These are phyloP conservation scores for Eimeria praecox DNA, from an alignment of 169 alveolate genomes.

Conservation along the genomic window DNA sequence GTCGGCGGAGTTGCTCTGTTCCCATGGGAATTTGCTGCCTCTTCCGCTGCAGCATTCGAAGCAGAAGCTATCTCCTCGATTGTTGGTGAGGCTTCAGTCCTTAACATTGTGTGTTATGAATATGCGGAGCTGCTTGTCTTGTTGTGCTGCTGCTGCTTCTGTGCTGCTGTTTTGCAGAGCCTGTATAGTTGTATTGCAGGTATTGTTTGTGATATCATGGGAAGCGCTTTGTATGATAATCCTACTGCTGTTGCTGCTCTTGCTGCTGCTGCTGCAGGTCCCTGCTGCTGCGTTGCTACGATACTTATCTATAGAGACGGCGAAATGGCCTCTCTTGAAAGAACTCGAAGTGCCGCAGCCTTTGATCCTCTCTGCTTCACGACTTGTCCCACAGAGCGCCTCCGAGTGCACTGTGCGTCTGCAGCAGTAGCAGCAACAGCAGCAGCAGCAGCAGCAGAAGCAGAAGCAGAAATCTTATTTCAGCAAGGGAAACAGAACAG, in stretches of 20 bases:
- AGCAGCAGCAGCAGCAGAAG: conserved; percentile 12
- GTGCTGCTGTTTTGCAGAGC: not conserved
- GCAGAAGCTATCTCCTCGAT: conserved; percentile 46
- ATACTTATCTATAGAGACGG: conserved; percentile 54
- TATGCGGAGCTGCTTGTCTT: too few species aligned
- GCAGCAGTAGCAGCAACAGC: conserved; percentile 11
- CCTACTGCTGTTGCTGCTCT: not conserved
- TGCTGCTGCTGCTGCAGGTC: conserved; percentile 61
- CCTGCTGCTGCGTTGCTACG: conserved; percentile 71
- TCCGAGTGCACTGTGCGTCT: conserved; percentile 57
- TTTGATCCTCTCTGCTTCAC: conserved; percentile 6
- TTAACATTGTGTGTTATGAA: not conserved
- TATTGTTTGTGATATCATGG: not conserved
- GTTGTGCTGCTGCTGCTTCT: conserved; percentile 24
- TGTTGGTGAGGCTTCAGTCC: conserved; percentile 6
- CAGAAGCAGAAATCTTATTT: not conserved
- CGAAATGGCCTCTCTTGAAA: conserved; percentile 23
- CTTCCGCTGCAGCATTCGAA: conserved; percentile 41
- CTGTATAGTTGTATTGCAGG: not conserved
- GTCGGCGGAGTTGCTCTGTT: conserved; percentile 70
- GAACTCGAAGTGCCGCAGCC: conserved; percentile 71
- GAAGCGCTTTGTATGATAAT: not conserved
- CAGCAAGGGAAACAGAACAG: not conserved
- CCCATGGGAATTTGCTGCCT: conserved; percentile 70
- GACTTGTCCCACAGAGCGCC: conserved; percentile 69